Conservation (phyloP, 2,329 filamentous ascomycete species). For the Helminthosporium solani region DNA sequence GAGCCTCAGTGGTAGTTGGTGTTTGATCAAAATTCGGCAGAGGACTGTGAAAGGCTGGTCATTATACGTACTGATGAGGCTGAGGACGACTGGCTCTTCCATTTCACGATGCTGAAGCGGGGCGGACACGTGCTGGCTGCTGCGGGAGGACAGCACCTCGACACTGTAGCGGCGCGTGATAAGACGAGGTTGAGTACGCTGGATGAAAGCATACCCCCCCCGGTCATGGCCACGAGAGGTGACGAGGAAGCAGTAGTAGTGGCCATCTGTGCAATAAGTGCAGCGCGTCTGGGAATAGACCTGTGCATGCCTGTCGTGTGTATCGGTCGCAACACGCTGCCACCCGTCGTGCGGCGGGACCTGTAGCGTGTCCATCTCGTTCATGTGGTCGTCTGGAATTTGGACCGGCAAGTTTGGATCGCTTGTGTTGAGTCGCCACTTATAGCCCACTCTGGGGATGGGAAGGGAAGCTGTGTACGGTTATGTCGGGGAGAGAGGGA, state of each 20-base stretch:
- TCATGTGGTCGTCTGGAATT: neutral
- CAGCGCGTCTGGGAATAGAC: slow-evolving; percentile 13
- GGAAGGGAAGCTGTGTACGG: too few relatives aligned
- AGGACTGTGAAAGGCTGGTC: neutral
- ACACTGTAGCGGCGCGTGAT: slow-evolving; percentile 23
- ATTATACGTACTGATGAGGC: neutral
- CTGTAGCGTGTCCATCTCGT: neutral
- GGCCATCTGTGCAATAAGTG: slow-evolving; percentile 3
- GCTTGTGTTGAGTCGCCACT: too few relatives aligned
- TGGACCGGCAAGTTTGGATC: too few relatives aligned
- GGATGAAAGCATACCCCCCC: slow-evolving; percentile 12
- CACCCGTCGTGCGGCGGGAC: neutral
- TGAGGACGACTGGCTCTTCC: too few relatives aligned
- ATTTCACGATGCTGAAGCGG: too few relatives aligned
- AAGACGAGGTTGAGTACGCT: slow-evolving; percentile 12
- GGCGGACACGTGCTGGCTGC: too few relatives aligned
- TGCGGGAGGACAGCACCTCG: slow-evolving; percentile 12
- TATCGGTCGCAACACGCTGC: neutral
- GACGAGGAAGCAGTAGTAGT: slow-evolving; percentile 10
- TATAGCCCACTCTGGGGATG: too few relatives aligned
- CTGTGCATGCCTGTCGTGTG: slow-evolving; percentile 2
- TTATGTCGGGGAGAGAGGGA: too few relatives aligned
- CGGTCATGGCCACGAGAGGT: slow-evolving; percentile 19
- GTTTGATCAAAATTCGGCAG: too few relatives aligned
- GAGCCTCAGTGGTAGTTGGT: too few relatives aligned